These are phyloP conservation scores for Gyrodon lividus DNA, from an alignment of 768 basidiomycete genomes.

Conservation along the genomic window DNA sequence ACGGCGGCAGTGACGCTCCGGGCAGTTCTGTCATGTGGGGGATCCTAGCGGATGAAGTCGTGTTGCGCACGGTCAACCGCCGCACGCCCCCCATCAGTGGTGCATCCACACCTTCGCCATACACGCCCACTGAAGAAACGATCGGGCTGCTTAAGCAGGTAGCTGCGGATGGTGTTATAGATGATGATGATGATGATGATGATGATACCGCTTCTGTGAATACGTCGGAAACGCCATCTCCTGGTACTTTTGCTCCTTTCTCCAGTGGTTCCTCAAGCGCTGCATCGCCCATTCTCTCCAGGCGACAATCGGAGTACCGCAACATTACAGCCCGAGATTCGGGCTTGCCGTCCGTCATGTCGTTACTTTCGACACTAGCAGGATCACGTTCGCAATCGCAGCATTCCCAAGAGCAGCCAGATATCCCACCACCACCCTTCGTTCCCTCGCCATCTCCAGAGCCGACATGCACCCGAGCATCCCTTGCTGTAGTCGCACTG, in stretches of 20 bases:
- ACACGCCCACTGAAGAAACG: slow-evolving; percentile 23
- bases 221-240: slow-evolving; percentile 41
- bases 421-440: slow-evolving; percentile 29
- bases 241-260: slow-evolving; percentile 28
- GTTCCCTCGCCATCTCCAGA: slow-evolving; percentile 27
- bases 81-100: slow-evolving; percentile 15
- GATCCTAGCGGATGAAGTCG: slow-evolving; percentile 68
- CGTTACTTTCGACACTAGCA: slow-evolving; percentile 61
- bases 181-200: slow-evolving; percentile 38
- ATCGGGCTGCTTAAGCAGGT: slow-evolving; percentile 44
- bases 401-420: slow-evolving; percentile 41
- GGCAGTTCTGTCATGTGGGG: slow-evolving; percentile 45
- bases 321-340: slow-evolving; percentile 42
- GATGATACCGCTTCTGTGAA: slow-evolving; percentile 42
- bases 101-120: slow-evolving; percentile 16
- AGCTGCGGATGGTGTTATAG: slow-evolving; percentile 37
- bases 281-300: slow-evolving; percentile 54
- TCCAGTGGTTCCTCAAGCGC: slow-evolving; percentile 32
- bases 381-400: slow-evolving; percentile 61
- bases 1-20: slow-evolving; percentile 25
- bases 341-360: slow-evolving; percentile 60
- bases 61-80: slow-evolving; percentile 49
- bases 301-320: slow-evolving; percentile 57
- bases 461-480: slow-evolving; percentile 42
- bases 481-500: slow-evolving; percentile 63